These are phyloP conservation scores for Deuterostichococcus epilithicus DNA, from an alignment of 139 green algal genomes.

Conservation along the genomic window DNA sequence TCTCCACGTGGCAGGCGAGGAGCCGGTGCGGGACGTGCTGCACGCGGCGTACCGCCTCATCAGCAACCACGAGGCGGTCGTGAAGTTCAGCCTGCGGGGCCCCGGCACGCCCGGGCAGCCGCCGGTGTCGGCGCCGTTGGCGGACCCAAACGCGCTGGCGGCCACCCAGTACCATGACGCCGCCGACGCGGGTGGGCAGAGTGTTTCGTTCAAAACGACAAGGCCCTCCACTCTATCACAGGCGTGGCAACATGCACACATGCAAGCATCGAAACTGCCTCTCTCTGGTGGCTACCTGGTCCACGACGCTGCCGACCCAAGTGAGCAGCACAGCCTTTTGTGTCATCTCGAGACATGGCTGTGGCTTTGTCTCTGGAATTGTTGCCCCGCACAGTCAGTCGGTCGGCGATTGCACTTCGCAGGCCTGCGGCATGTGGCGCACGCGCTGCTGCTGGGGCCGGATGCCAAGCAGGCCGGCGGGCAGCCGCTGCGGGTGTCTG, in stretches of 20 bases:
- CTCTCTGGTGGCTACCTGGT: too few species aligned
- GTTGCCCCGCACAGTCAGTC: not conserved
- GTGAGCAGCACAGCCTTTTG: too few species aligned
- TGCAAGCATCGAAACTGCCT: too few species aligned
- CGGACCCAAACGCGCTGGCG: constrained; percentile 70
- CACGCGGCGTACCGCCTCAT: constrained; percentile 62
- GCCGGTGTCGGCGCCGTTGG: constrained; percentile 69
- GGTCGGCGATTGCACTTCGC: not conserved
- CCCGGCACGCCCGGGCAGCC: constrained; percentile 52
- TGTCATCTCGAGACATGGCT: too few species aligned
- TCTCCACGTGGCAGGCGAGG: constrained; percentile 37
- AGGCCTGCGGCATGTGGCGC: constrained; percentile 75
- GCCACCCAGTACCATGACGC: constrained; percentile 28
- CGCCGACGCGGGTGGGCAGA: constrained; percentile 44
- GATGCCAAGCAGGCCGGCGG: constrained; percentile 49
- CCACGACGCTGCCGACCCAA: too few species aligned
- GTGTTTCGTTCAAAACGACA: too few species aligned
- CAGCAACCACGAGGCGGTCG: constrained; percentile 68
- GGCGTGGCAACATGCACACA: too few species aligned
- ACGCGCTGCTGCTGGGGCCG: constrained; percentile 70
- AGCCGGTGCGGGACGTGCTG: constrained; percentile 53
- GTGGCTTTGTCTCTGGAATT: not conserved
- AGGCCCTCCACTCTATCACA: too few species aligned
- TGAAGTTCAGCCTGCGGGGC: constrained; percentile 76
- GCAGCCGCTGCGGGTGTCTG: constrained; percentile 40